Evolutionary conservation across 352 stramenopile genomes (phyloP), one percentile per base, ranked within the genome.

Genomic region (Globisporangium heterothallicum): DNA sequence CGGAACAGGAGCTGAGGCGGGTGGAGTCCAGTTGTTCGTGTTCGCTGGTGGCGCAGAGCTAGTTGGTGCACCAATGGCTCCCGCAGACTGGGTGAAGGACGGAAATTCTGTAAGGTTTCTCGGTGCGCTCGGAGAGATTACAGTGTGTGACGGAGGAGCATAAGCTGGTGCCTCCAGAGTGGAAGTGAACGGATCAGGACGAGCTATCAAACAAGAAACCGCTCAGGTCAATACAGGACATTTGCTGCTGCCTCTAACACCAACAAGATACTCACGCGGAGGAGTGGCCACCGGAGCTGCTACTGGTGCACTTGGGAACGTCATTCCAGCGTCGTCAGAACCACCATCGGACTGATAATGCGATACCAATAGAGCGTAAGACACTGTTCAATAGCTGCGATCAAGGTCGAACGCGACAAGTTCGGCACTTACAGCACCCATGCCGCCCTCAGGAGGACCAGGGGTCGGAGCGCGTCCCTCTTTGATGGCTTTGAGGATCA

Each of bases 401-500:
- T 38, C 18, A 54, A 46, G n/a, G 2, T 2, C 6, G 22, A 34
- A 44, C 14, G 7, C 38, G 41, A 14, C 14, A 16, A 19, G 13
- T 8, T 18, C 44, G 10, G 7, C 42, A 63, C 72, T 49, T 59
- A 79, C 72, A 27, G 16, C 58, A 52, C 54, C 66, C 41, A 79
- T 57, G 27, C 74, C 40, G 67, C 86, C 66, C 27, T 77, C 71
- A 12, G 78, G 82, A 21, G 80, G 87, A 16, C 92, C 92, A 26
- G 94, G 87, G 2, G 70, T 84, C 1, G 88, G 86, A 12, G 71
- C 61, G 38, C 76, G 73, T 19, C 94, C 92, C 60, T 98, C 90
- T 59, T 98, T 98, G 42, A 98, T 89, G 10, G 91, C 91, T 61
- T 98, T 98, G 18, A 98, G 67, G 67, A 98, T 98, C 21, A 96